phyloP scores from a whole-genome alignment of 139 green algal species.

The Zygnema cylindricum region DNA sequence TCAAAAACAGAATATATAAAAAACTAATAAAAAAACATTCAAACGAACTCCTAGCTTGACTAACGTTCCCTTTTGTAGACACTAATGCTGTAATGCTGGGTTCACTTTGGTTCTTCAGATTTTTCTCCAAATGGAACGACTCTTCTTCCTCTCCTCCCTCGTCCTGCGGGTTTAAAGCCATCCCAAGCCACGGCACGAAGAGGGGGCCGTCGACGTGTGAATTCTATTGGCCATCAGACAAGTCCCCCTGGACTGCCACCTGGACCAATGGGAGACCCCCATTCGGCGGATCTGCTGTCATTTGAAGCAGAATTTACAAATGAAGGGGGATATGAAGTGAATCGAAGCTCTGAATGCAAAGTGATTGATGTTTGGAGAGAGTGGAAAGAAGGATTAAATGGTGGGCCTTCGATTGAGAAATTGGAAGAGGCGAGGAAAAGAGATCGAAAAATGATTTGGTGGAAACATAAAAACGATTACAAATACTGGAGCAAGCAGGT shows the following conservation, averaged over 20 bases:
- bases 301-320: conserved; percentile 43
- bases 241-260: background rate
- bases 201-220: background rate
- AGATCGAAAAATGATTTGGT: conserved; percentile 47
- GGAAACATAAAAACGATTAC: conserved; percentile 53
- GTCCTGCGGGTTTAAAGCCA: background rate
- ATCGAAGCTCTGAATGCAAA: conserved; percentile 49
- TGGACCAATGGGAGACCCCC: background rate
- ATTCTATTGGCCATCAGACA: background rate
- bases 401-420: conserved; percentile 38
- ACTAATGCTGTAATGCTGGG: background rate
- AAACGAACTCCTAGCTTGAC: too few relatives aligned
- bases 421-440: conserved; percentile 46
- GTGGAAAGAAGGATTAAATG: conserved; percentile 48
- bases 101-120: background rate
- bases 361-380: conserved; percentile 49
- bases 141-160: conserved; percentile 13
- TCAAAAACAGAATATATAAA: too few relatives aligned
- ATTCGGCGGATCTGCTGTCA: background rate
- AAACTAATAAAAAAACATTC: too few relatives aligned
- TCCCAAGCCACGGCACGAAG: background rate
- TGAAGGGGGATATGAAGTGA: conserved; percentile 42
- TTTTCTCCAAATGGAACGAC: conserved; percentile 6
- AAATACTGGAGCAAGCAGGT: conserved; percentile 61
- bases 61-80: too few relatives aligned